Evolutionary conservation across 2,329 filamentous ascomycete genomes (phyloP), one percentile per base, ranked within the genome.

Genomic region (Pyricularia grisea): DNA sequence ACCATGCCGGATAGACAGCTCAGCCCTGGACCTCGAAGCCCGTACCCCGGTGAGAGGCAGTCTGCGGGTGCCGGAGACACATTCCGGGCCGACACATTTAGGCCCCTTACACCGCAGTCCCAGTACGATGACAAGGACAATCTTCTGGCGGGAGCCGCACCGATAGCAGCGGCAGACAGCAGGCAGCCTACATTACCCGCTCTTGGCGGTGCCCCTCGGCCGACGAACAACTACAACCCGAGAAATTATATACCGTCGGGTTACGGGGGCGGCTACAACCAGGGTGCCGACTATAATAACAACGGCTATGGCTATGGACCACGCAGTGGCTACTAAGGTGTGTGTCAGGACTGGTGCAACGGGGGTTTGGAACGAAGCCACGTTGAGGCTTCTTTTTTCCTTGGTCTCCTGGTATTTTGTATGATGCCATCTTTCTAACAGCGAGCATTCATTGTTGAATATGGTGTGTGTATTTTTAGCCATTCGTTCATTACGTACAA

Each of bases 71-170:
- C 60, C 72, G 67, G 31, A 10, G 65, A 66, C 65, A 50, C 31
- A n/a, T 60, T 60, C 66, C 20, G 42, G 25, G 20, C 30, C n/a
- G 36, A 70, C 23, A 73, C 73, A 25, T 79, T 77, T 71, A 77
- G 81, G 30, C 75, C 80, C 4, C 71, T 83, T 27, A 82, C 81
- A 28, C 79, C 78, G 11, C 74, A 72, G 70, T 73, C 73, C 3
- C 67, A 72, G 67, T 70, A 69, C 17, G 69, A 66, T 23, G 75
- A 78, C 70, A 76, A 77, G 7, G 78, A 81, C 36, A 76, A 75
- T 67, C 77, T 85, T 20, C 73, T 83, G 17, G 70, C 73, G 14
- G 74, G 77, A 63, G 80, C 81, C 1, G 81, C 81, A 33, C 81
- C 82, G 2, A 75, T 80, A n/a, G 75, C 74, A 6, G 71, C 69